phyloP scores from a whole-genome alignment of 2,329 filamentous ascomycete genomes.

The Pyrenochaeta sp. region DNA sequence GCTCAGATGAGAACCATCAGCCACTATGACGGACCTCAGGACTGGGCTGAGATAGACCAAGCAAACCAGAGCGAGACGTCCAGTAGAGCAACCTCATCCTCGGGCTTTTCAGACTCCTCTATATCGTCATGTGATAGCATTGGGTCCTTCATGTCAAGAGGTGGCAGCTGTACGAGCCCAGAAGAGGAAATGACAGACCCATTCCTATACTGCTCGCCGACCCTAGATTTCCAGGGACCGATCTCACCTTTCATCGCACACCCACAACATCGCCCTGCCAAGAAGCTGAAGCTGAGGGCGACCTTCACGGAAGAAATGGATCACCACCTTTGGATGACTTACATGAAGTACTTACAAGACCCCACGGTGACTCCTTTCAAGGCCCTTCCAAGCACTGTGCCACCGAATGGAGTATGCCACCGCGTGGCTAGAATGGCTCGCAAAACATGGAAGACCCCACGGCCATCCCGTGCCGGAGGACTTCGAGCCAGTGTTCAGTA shows the following conservation, averaged over 20 bases:
- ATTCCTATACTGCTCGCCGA: constrained; percentile 57
- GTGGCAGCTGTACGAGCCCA: constrained; percentile 68
- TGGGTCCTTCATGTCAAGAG: constrained; percentile 64
- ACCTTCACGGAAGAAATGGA: constrained; percentile 71
- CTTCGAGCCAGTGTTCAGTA: constrained; percentile 26
- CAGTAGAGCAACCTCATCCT: constrained; percentile 65
- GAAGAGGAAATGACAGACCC: constrained; percentile 67
- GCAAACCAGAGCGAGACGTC: constrained; percentile 54
- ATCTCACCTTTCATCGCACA: constrained; percentile 43
- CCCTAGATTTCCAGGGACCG: constrained; percentile 34
- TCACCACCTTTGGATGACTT: constrained; percentile 71
- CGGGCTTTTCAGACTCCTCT: constrained; percentile 69
- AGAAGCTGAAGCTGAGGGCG: constrained; percentile 55
- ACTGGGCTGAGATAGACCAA: constrained; percentile 44
- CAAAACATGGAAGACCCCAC: constrained; percentile 65
- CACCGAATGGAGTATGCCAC: constrained; percentile 70
- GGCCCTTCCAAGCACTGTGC: constrained; percentile 69
- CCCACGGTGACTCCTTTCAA: constrained; percentile 73
- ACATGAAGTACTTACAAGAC: constrained; percentile 71
- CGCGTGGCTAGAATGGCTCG: constrained; percentile 69
- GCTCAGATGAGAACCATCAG: constrained; percentile 48
- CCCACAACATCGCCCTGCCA: constrained; percentile 38
- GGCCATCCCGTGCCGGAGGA: constrained; percentile 40
- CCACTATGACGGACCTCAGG: constrained; percentile 36
- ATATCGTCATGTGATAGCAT: constrained; percentile 67